Conservation (phyloP, 176 grass and related monocot genomes). For the Triticum timopheevii region DNA sequence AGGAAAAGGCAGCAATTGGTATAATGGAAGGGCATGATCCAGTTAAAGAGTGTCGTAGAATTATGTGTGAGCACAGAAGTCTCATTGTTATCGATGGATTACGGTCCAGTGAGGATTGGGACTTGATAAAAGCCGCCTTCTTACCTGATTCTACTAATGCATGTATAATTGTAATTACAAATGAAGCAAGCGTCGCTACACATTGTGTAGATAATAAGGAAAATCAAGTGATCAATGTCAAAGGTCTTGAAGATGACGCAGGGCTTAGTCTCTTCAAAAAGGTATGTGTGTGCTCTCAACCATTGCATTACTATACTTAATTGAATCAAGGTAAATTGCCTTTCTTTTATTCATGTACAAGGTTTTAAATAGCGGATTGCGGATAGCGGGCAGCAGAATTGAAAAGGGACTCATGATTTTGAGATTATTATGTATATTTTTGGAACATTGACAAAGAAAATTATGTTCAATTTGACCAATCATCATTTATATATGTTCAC, state of each 20-base stretch:
- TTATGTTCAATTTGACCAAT: not conserved
- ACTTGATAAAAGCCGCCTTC: not conserved
- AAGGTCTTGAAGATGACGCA: not conserved
- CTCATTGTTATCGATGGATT: not conserved
- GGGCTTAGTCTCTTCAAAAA: not conserved
- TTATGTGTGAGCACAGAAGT: not conserved
- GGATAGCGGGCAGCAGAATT: not conserved
- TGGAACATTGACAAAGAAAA: not conserved
- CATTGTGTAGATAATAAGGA: not conserved
- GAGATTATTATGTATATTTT: not conserved
- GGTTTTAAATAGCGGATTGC: not conserved
- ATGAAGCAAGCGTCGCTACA: not conserved
- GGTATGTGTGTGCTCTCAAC: not conserved
- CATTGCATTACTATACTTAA: not conserved
- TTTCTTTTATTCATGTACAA: not conserved
- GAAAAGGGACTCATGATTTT: not conserved
- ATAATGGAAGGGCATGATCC: not conserved
- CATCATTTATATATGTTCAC: not conserved
- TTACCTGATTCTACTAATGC: not conserved
- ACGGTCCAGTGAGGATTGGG: not conserved
- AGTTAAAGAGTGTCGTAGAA: not conserved
- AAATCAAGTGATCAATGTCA: not conserved
- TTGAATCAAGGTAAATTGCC: too few species aligned
- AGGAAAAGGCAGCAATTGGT: not conserved
- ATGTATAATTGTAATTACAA: not conserved